Base-by-base conservation (phyloP, 2,329 filamentous ascomycete species). In the Penicillium occitanis region DNA sequence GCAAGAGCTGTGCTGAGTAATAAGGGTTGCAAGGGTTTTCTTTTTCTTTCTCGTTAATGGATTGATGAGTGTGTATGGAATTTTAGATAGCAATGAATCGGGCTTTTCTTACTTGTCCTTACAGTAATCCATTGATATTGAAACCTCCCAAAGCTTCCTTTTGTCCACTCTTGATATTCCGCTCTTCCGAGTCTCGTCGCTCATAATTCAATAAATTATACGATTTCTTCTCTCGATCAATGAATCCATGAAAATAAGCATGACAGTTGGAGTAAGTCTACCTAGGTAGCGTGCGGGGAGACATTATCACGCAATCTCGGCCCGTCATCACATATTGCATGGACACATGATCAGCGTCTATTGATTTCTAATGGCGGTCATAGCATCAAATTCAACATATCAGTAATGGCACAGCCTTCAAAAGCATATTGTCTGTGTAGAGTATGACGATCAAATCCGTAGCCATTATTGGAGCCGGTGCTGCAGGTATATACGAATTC, bases 401-500 rank as follows among this genome's bases (percentile, higher is more conserved):
- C 5, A 22, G 19, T 19, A 19, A 40, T 25, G 33, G 33, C 19
- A 57, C 33, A 25, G 5, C 3, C 0, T 3, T 40, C n/a, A 57
- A 17, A 57, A 2, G 11, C 13, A n/a, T 33, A 33, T 35, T 35
- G 6, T 35, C 10, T 35, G 28, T 57, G 30, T 35, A 57, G 51
- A 37, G 33, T 22, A 63, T 63, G 61, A 33, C 64, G n/a, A 48
- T 68, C 58, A 67, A 70, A 66, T 66, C 64, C 50, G 70, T 77
- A 13, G 73, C 75, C n/a, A 67, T 76, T 40, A 72, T 74, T 48
- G 73, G 75, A 42, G 71, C 75, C 25, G 76, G 76, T 17, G 73
- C 73, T 44, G 66, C 73, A 64, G 73, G 73, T 74, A 70, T 58
- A 51, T 19, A n/a, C 1, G 11, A 22, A 51, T 19, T 14, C 1